Conservation (phyloP, 2,329 filamentous ascomycete species). For the Aspergillus intermedius region DNA sequence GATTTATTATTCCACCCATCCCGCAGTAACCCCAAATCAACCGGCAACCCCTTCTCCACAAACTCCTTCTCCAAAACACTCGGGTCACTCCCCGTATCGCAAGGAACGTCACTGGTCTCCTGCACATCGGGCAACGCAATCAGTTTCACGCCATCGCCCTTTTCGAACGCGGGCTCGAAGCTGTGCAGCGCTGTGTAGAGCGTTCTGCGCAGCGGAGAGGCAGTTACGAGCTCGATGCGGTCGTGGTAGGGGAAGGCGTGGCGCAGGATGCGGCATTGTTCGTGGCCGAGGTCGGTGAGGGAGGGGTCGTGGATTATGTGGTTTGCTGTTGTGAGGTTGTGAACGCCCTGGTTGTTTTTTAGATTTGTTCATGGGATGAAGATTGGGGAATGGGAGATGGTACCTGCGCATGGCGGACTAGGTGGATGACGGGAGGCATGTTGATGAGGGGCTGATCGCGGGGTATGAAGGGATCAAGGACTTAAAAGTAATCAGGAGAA, state of each 20-base stretch:
- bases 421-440: slow-evolving; percentile 40
- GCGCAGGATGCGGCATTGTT: slow-evolving; percentile 64
- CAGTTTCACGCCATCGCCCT: slow-evolving; percentile 45
- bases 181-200: slow-evolving; percentile 67
- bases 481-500: background rate
- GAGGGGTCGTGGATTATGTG: slow-evolving; percentile 69
- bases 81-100: slow-evolving; percentile 64
- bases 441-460: slow-evolving; percentile 10
- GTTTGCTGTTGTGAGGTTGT: slow-evolving; percentile 68
- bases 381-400: background rate
- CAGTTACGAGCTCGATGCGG: slow-evolving; percentile 62
- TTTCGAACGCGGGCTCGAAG: slow-evolving; percentile 54
- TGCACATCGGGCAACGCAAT: slow-evolving; percentile 68
- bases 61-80: slow-evolving; percentile 56
- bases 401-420: slow-evolving; percentile 44
- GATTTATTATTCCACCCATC: slow-evolving; percentile 68
- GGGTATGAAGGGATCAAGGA: slow-evolving; percentile 8
- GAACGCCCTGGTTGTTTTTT: slow-evolving; percentile 57
- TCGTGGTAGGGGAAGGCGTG: slow-evolving; percentile 58
- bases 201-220: slow-evolving; percentile 74
- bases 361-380: no score
- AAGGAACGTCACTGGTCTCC: slow-evolving; percentile 67
- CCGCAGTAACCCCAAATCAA: slow-evolving; percentile 58
- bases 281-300: slow-evolving; percentile 67
- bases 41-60: slow-evolving; percentile 40